A percentile compares a stretch with the other conserved stretches of the same genome.
These are phyloP conservation scores for Aspergillus texensis DNA, from an alignment of 2,329 filamentous ascomycete species.

Conservation along the genomic window DNA sequence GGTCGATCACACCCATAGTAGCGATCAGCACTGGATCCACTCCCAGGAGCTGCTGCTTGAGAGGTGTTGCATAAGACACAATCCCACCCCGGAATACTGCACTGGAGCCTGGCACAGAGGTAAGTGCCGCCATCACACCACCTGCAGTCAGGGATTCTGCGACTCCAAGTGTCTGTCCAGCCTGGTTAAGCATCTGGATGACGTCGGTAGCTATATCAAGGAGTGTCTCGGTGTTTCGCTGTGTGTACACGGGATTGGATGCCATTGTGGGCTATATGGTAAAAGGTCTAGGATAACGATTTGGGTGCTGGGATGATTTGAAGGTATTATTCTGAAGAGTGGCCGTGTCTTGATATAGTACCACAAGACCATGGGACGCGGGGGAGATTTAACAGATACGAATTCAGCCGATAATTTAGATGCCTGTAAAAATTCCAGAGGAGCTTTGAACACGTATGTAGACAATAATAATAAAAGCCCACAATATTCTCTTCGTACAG, in stretches of 20 bases:
- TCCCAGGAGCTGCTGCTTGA: background rate
- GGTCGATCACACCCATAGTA: background rate
- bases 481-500: background rate
- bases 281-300: background rate
- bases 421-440: background rate
- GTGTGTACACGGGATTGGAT: background rate
- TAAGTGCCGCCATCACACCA: background rate
- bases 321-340: background rate
- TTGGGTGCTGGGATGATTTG: fast-evolving
- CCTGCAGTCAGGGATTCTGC: background rate
- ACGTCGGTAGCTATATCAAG: background rate
- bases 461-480: background rate
- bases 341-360: background rate
- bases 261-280: background rate
- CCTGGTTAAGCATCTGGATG: background rate
- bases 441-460: background rate
- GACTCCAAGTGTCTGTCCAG: background rate
- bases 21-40: background rate
- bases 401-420: background rate
- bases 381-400: background rate
- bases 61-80: background rate
- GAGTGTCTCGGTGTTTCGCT: background rate
- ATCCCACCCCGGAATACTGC: background rate
- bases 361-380: too few species aligned
- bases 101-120: background rate